phyloP scores from a whole-genome alignment of 371 early-diverging fungal genomes.

The Coemansia sp. region DNA sequence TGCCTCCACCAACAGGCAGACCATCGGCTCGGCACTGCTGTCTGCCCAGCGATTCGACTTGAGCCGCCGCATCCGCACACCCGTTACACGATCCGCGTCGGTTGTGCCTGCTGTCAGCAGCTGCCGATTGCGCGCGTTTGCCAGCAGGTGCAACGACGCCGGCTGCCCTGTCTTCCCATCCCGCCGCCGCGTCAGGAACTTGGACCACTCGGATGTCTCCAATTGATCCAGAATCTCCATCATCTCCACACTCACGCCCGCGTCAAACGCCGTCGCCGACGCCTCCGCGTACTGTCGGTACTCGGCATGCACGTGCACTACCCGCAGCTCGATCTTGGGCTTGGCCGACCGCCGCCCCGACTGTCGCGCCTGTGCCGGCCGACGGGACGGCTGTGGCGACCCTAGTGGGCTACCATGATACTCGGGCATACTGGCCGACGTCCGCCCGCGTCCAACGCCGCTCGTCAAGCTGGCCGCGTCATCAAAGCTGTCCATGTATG shows the following conservation, averaged over 20 bases:
- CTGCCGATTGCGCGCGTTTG: constrained; percentile 42
- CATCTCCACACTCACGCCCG: constrained; percentile 38
- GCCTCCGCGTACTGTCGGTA: constrained; percentile 37
- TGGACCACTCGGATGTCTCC: constrained; percentile 51
- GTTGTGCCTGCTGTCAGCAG: constrained; percentile 39
- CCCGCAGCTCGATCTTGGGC: constrained; percentile 46
- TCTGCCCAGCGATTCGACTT: constrained; percentile 37
- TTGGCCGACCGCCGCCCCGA: constrained; percentile 33
- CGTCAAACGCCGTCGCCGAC: constrained; percentile 36
- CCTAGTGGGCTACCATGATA: constrained; percentile 17
- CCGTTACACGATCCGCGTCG: constrained; percentile 44
- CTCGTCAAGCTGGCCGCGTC: constrained; percentile 12
- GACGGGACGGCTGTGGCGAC: constrained; percentile 18
- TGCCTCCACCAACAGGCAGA: constrained; percentile 35
- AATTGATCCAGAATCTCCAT: constrained; percentile 49
- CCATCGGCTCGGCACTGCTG: constrained; percentile 45
- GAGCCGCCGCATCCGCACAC: constrained; percentile 33
- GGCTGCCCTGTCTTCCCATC: constrained; percentile 46
- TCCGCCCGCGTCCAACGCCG: constrained; percentile 6
- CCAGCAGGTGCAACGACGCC: constrained; percentile 37
- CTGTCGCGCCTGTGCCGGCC: not conserved
- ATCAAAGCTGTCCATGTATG: constrained; percentile 35
- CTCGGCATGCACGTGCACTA: constrained; percentile 44
- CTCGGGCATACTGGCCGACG: constrained; percentile 44
- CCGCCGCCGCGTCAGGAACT: constrained; percentile 50